A percentile compares a stretch with the other conserved stretches of the same genome.
These are phyloP conservation scores for Elsinoe australis DNA, from an alignment of 2,329 filamentous ascomycete species.

Conservation along the genomic window DNA sequence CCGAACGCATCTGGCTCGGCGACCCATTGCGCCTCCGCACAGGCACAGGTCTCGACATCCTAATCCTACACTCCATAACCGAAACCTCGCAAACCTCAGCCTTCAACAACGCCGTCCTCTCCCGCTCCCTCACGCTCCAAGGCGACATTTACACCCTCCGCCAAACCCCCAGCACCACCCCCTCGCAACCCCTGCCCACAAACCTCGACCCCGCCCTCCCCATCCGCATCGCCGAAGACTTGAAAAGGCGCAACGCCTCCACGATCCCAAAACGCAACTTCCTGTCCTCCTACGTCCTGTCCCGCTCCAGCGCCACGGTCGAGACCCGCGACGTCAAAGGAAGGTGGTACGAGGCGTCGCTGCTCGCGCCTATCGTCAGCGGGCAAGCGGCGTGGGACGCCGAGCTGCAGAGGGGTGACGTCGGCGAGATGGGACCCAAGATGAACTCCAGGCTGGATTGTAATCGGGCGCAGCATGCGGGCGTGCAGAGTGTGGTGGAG, in stretches of 20 bases:
- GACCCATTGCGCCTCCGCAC: conserved; percentile 48
- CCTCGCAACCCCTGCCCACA: conserved; percentile 19
- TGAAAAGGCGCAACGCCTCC: conserved; percentile 41
- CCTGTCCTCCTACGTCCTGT: conserved; percentile 41
- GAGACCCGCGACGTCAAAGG: conserved; percentile 48
- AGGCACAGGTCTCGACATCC: conserved; percentile 41
- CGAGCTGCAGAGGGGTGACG: conserved; percentile 26
- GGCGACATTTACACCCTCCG: conserved; percentile 49
- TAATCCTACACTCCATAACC: conserved; percentile 41
- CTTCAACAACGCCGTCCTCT: conserved; percentile 21
- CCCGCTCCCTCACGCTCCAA: conserved; percentile 34
- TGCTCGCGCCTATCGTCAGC: conserved; percentile 40
- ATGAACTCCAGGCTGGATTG: conserved; percentile 34
- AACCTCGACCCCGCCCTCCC: conserved; percentile 38
- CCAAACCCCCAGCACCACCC: conserved; percentile 2
- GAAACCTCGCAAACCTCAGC: conserved; percentile 30
- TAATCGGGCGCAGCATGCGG: conserved; percentile 18
- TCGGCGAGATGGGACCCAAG: conserved; percentile 29
- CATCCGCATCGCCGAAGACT: conserved; percentile 45
- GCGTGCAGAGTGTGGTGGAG: conserved; percentile 7
- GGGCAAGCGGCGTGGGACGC: conserved; percentile 23
- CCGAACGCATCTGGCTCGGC: conserved; percentile 54
- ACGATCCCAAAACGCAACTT: conserved; percentile 33
- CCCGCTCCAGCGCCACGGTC: conserved; percentile 28
- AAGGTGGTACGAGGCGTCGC: conserved; percentile 52